A percentile compares a stretch with the other conserved stretches of the same genome.
phyloP scores from a whole-genome alignment of 371 early-diverging fungal genomes.

The Batkoa obscura region DNA sequence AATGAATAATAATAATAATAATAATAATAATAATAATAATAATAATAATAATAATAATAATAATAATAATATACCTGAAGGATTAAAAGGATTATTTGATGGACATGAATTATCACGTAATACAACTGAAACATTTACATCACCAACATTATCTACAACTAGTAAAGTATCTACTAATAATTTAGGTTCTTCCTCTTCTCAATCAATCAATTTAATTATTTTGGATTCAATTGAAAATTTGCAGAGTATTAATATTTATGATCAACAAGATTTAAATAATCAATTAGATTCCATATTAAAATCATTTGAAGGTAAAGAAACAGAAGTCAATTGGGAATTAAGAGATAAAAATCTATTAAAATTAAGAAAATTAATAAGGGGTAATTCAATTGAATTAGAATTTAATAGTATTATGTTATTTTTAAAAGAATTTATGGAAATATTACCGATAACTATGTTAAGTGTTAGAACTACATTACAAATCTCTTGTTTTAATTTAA shows the following conservation, averaged over 20 bases:
- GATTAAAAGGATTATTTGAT: neutral
- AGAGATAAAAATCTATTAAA: neutral
- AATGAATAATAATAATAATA: neutral
- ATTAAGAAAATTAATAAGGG: neutral
- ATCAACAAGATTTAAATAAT: neutral
- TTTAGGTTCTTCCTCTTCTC: neutral
- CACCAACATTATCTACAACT: neutral
- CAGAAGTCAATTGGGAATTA: slow-evolving; percentile 4
- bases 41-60: too few species aligned
- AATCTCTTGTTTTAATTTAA: neutral
- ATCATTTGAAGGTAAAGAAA: slow-evolving; percentile 1
- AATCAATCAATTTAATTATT: too few species aligned
- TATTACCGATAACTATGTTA: neutral
- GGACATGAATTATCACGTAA: neutral
- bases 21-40: too few species aligned
- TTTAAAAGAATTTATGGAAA: slow-evolving; percentile 2
- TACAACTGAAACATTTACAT: neutral
- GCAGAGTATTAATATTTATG: neutral
- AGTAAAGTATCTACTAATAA: neutral
- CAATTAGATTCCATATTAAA: neutral
- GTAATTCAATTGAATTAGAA: neutral
- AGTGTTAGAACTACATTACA: neutral
- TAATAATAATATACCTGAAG: neutral
- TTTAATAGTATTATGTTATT: neutral
- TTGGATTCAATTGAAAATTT: neutral